These are phyloP conservation scores for Ligustrum vulgare DNA, from an alignment of 257 asterid genomes.

Conservation along the genomic window DNA sequence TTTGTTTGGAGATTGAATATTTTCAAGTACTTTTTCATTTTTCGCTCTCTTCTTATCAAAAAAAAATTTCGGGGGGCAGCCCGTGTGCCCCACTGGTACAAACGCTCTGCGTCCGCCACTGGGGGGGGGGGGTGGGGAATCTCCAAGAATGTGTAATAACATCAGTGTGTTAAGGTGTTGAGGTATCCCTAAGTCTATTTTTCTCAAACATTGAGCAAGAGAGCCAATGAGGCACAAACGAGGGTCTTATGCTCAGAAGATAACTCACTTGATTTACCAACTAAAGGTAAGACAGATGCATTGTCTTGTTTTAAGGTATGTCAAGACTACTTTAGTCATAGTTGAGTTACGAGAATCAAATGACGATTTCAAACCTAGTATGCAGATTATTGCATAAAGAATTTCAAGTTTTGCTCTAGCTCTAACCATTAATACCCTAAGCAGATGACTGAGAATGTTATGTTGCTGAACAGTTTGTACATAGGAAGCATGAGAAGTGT, in stretches of 20 bases:
- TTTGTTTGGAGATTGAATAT: too few species aligned
- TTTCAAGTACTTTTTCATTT: too few species aligned
- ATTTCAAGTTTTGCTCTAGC: neutral
- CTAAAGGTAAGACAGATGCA: neutral
- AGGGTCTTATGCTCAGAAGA: neutral
- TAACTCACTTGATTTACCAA: neutral
- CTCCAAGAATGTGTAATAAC: neutral
- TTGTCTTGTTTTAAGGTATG: neutral
- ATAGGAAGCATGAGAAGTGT: conserved; percentile 20
- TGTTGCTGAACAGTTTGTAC: conserved; percentile 9
- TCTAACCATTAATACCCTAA: conserved; percentile 1
- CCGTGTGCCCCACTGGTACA: too few species aligned
- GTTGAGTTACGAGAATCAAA: neutral
- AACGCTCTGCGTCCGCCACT: too few species aligned
- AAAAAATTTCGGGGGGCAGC: too few species aligned
- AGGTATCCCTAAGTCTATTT: neutral
- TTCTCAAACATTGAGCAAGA: conserved; percentile 1
- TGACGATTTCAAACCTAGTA: conserved; percentile 1
- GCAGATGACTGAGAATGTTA: neutral
- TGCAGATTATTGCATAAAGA: neutral
- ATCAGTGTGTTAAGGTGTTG: conserved; percentile 1
- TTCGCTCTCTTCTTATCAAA: too few species aligned
- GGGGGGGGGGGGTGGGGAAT: too few species aligned
- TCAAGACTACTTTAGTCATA: neutral
- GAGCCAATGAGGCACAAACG: neutral